Evolutionary conservation across 495 filamentous ascomycete species (phyloP).

Genomic region (Aspergillus cavernicola): DNA sequence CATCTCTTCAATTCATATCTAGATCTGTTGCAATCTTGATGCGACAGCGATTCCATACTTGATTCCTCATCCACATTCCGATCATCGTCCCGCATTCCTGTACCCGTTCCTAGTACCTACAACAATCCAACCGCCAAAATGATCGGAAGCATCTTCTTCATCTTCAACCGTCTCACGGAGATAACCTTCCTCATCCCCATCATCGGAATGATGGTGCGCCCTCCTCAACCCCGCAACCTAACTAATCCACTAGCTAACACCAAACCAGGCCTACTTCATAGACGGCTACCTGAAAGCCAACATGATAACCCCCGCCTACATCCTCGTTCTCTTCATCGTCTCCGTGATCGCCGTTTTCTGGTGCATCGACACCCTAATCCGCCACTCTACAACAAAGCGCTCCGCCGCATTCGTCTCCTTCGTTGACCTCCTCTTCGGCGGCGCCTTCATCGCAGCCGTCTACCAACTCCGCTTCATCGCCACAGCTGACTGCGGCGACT

Average conservation of each 20-base stretch:
- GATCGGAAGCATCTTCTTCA: constrained; percentile 76
- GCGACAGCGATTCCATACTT: background rate
- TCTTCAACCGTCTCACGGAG: constrained; percentile 76
- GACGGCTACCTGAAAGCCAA: constrained; percentile 66
- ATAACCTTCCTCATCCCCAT: constrained; percentile 84
- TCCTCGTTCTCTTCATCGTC: constrained; percentile 89
- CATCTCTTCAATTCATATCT: background rate
- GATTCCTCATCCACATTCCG: background rate
- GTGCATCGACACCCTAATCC: constrained; percentile 76
- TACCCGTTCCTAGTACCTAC: no score
- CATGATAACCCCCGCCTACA: constrained; percentile 69
- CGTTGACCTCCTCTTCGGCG: constrained; percentile 77
- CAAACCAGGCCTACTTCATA: constrained; percentile 68
- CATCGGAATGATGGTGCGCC: constrained; percentile 72
- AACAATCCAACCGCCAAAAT: constrained; percentile 57
- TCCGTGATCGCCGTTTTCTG: constrained; percentile 75
- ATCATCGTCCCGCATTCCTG: background rate
- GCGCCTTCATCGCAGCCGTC: constrained; percentile 76
- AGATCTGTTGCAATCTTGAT: background rate
- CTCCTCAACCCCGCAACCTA: no score
- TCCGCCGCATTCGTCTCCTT: constrained; percentile 74
- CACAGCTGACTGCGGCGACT: constrained; percentile 58
- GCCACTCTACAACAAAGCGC: constrained; percentile 65
- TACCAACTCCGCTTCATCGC: constrained; percentile 71
- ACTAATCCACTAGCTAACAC: no score